Base-by-base conservation (phyloP, 306 rosid species). In the Boehmeria nivea region DNA sequence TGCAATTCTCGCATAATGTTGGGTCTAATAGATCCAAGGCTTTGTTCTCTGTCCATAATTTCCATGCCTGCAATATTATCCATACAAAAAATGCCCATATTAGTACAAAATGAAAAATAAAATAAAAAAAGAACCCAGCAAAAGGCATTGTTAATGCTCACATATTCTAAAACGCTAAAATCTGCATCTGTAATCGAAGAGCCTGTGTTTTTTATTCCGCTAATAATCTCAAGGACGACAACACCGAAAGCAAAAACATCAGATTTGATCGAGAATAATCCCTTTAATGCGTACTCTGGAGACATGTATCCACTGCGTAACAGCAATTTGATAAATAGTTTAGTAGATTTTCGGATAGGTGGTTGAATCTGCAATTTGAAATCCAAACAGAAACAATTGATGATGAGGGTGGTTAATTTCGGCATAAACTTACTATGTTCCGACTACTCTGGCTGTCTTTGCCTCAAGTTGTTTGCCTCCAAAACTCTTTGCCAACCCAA, bases 21-120 rank as follows among this genome's bases (percentile, higher is more conserved):
- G 69, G 28, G 22, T 84, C 72, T 7, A 84, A 17, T 43, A 84
- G 16, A 8, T 75, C 83, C 64, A 62, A 14, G 2, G 75, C 64
- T 12, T 36, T 66, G 0, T 65, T 78, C 24, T 57, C 73, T 51
- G 67, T 78, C 88, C 79, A 78, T 8, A 78, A 23, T 28, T 25
- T 65, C 85, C 88, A 81, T 12, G 85, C 88, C 88, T 78, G 62
- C 1, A 11, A 36, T 4, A 31, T 4, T 4, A 1, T 31, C n/a
- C n/a, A n/a, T 31, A 31, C 1, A 31, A 4, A 10, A 31, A 31
- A 10, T 10, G 36, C 9, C 9, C 1, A 31, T 31, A 31, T 31
- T 31, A 31, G n/a, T 31, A 31, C 36, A 6, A 31, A 28, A 8
- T 3, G 34, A 28, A 28, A 3, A 8, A 28, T 3, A 8, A 28